These are phyloP conservation scores for Anacardium occidentale DNA, from an alignment of 345 rosid species.

Conservation along the genomic window DNA sequence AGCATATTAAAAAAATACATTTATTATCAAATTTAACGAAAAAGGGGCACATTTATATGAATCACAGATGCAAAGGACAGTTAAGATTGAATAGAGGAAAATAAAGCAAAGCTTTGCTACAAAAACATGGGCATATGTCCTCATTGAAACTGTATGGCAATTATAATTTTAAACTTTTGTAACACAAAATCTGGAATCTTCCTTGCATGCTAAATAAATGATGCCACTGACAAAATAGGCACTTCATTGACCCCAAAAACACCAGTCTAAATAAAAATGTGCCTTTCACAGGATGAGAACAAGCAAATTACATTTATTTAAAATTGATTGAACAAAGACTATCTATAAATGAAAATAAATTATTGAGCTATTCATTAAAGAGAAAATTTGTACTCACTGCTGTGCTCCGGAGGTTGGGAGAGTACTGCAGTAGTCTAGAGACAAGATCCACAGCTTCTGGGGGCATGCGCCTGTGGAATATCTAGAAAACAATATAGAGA, in stretches of 20 bases:
- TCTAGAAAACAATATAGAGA: slow-evolving; percentile 40
- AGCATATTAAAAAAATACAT: background rate
- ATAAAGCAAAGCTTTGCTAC: too few relatives aligned
- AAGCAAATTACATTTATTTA: too few relatives aligned
- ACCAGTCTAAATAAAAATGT: too few relatives aligned
- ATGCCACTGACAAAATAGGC: too few relatives aligned
- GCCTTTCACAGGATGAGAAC: too few relatives aligned
- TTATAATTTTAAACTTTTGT: too few relatives aligned
- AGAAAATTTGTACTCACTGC: slow-evolving; percentile 59
- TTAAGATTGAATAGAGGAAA: too few relatives aligned
- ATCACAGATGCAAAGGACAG: background rate
- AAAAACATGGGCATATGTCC: too few relatives aligned
- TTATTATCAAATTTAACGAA: background rate
- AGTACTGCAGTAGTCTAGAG: slow-evolving; percentile 92
- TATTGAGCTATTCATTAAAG: background rate
- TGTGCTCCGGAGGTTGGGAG: slow-evolving; percentile 87
- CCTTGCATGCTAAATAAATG: too few relatives aligned
- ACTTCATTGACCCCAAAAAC: too few relatives aligned
- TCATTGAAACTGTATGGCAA: too few relatives aligned
- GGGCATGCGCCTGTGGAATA: slow-evolving; percentile 95
- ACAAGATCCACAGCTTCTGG: slow-evolving; percentile 97
- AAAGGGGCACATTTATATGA: background rate
- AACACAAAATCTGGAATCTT: too few relatives aligned
- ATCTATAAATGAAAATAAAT: background rate
- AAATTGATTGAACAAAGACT: background rate